Evolutionary conservation across 768 basidiomycete species (phyloP).

Genomic region (Exsudoporus frostii): DNA sequence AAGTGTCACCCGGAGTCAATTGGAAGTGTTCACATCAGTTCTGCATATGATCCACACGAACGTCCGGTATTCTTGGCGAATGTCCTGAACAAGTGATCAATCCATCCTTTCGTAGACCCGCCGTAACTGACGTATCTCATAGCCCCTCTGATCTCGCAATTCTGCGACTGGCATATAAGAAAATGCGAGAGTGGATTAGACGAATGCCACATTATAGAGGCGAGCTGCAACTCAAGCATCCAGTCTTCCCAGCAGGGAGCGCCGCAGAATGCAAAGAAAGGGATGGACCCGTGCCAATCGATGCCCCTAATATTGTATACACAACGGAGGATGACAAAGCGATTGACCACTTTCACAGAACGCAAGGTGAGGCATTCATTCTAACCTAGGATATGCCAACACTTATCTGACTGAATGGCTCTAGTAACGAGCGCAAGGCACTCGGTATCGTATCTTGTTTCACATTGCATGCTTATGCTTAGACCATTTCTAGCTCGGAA

Average conservation of each 20-base stretch:
- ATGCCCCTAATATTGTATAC: slow-evolving; percentile 31
- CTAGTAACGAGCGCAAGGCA: slow-evolving; percentile 33
- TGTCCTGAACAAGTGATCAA: slow-evolving; percentile 43
- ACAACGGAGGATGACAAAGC: slow-evolving; percentile 34
- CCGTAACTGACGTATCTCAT: neutral
- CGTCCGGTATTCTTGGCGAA: slow-evolving; percentile 44
- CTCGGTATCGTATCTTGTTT: slow-evolving; percentile 21
- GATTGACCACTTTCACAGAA: slow-evolving; percentile 28
- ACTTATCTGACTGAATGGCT: neutral
- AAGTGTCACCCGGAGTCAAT: slow-evolving; percentile 43
- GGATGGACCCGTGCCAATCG: slow-evolving; percentile 20
- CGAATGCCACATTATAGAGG: slow-evolving; percentile 43
- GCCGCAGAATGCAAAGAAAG: slow-evolving; percentile 23
- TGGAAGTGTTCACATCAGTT: slow-evolving; percentile 47
- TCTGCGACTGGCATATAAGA: slow-evolving; percentile 28
- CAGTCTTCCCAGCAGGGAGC: slow-evolving; percentile 21
- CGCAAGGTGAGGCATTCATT: slow-evolving; percentile 9
- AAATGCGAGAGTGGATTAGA: slow-evolving; percentile 26
- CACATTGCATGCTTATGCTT: neutral
- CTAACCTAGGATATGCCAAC: neutral
- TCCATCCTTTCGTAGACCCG: neutral
- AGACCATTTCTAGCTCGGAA: slow-evolving; percentile 45
- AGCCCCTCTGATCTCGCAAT: slow-evolving; percentile 28
- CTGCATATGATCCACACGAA: slow-evolving; percentile 39
- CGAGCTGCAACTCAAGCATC: slow-evolving; percentile 23